Conservation (phyloP, 768 basidiomycete species). For the Agaricus subrufescens region DNA sequence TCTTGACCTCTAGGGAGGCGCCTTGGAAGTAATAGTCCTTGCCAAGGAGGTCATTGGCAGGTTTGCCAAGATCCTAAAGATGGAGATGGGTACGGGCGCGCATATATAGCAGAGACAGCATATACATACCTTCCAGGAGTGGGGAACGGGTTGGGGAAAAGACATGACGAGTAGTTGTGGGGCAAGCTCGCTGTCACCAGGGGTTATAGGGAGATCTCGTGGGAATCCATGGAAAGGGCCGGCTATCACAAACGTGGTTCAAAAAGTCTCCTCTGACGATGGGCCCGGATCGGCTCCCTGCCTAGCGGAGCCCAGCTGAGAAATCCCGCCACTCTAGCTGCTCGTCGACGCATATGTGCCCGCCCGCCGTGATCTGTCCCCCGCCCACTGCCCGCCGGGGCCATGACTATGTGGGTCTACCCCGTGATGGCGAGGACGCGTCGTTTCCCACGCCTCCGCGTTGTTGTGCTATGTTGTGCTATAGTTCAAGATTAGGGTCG, state of each 20-base stretch:
- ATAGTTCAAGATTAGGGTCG: conserved; percentile 29
- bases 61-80: conserved; percentile 93
- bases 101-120: neutral
- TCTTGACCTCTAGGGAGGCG: conserved; percentile 79
- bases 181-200: conserved; percentile 7
- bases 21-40: conserved; percentile 88
- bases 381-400: too few species aligned
- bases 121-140: conserved; percentile 86
- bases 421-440: conserved; percentile 14
- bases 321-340: too few species aligned
- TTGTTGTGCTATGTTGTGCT: conserved; percentile 36
- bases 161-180: conserved; percentile 50
- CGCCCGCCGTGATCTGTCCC: too few species aligned
- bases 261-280: neutral
- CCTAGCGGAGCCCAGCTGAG: too few species aligned
- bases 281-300: too few species aligned
- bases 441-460: conserved; percentile 31
- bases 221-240: conserved; percentile 15
- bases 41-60: conserved; percentile 88
- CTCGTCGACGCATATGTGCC: too few species aligned
- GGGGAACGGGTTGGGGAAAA: conserved; percentile 93
- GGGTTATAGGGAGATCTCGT: conserved; percentile 14
- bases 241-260: conserved; percentile 8
- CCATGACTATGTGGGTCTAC: neutral
- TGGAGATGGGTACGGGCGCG: conserved; percentile 6